Conservation (phyloP, 176 grass and related monocot species). For the Oryza officinalis region DNA sequence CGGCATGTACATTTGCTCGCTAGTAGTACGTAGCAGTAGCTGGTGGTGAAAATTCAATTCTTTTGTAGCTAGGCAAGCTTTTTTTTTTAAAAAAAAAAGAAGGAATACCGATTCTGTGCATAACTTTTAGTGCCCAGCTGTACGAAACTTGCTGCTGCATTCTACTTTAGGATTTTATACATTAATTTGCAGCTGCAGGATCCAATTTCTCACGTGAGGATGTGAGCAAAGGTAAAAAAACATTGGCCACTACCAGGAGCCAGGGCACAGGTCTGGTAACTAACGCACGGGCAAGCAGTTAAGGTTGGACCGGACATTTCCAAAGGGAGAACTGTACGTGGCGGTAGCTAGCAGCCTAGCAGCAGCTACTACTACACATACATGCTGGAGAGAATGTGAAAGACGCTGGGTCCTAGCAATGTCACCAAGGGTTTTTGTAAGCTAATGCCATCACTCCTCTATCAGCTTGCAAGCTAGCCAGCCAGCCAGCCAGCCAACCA, state of each 20-base stretch:
- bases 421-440: neutral
- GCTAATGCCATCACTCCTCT: slow-evolving; percentile 1
- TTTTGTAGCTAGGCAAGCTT: neutral
- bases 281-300: slow-evolving; percentile 20
- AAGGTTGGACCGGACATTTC: slow-evolving; percentile 26
- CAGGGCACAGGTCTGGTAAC: neutral
- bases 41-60: neutral
- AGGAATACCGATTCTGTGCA: too few species aligned
- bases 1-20: neutral
- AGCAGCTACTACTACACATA: neutral
- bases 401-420: neutral
- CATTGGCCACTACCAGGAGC: too few species aligned
- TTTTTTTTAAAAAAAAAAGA: neutral
- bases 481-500: too few species aligned
- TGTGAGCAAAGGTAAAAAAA: neutral
- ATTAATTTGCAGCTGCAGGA: too few species aligned
- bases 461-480: slow-evolving; percentile 4
- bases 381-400: neutral
- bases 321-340: neutral
- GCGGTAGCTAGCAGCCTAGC: neutral
- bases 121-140: slow-evolving; percentile 18
- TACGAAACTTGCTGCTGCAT: neutral
- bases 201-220: too few species aligned
- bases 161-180: neutral
- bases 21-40: neutral